Base-by-base conservation (phyloP, 2,329 filamentous ascomycete genomes). In the Cordyceps militaris region DNA sequence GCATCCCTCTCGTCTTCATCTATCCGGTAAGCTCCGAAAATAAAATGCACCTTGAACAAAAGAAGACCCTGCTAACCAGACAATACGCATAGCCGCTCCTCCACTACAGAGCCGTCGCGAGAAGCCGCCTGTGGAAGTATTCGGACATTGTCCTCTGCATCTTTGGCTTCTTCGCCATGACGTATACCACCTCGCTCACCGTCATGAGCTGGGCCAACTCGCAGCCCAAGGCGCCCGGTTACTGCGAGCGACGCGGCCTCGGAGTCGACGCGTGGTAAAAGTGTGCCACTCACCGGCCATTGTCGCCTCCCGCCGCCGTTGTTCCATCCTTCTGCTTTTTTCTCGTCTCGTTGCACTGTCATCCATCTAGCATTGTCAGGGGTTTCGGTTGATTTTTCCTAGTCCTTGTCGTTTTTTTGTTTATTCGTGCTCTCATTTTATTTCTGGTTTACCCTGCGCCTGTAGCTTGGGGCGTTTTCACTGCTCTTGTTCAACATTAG, bases 1-100 rank as follows among this genome's bases (percentile, higher is more conserved):
- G 94, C 70, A 94, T 99, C 65, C 94, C 94, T 46, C 77, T 99
- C 59, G 94, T 97, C 61, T 97, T 95, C 68, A 95, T 99, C 56
- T 99, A 99, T 70, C 95, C 94, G 63, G 92, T 97, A 81, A 81
- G 90, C 40, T 24, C n/a, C 9, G 38, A 24, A 7, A 59, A 26
- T 13, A 7, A 59, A 26, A 8, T 56, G 23, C 13, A 28, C 28
- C 4, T 13, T n/a, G 4, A 38, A 38, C 28, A 14, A 38, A n/a
- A 6, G n/a, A 38, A 14, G 14, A n/a, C 34, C 34, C 34, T n/a
- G 14, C 34, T 38, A 38, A 38, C n/a, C 8, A n/a, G 34, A 38
- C 34, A n/a, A 3, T 4, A 13, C 2, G 32, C 11, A 38, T 38
- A 97, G 91, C 93, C 94, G 46, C 79, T 99, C 71, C 84, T 99